Evolutionary conservation across 106 monocot genomes (phyloP).

Genomic region (Acanthochlamys bracteata): DNA sequence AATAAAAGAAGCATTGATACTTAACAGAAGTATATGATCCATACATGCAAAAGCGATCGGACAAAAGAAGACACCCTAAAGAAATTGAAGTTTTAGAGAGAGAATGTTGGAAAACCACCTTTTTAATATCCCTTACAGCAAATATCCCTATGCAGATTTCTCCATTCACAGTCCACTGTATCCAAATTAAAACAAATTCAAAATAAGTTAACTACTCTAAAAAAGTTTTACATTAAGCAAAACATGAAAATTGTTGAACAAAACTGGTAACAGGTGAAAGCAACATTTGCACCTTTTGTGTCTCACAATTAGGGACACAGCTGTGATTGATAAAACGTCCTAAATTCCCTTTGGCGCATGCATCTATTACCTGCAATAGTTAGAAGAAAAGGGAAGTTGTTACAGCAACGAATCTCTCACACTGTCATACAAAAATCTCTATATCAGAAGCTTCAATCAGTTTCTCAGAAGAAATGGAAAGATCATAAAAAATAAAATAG

Average conservation of each 20-base stretch:
- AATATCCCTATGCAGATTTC: constrained; percentile 98
- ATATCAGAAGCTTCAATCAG: not conserved
- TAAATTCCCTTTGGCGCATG: constrained; percentile 85
- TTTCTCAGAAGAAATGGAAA: not conserved
- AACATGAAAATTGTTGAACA: not conserved
- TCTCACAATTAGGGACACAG: constrained; percentile 92
- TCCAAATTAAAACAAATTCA: not conserved
- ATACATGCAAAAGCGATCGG: no score
- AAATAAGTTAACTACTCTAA: not conserved
- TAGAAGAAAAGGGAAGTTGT: not conserved
- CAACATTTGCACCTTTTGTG: constrained; percentile 66
- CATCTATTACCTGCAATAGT: constrained; percentile 85
- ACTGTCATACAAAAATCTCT: not conserved
- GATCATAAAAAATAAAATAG: not conserved
- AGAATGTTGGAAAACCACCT: constrained; percentile 37
- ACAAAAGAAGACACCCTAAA: no score
- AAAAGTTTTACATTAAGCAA: not conserved
- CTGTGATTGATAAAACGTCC: constrained; percentile 97
- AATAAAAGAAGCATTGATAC: no score
- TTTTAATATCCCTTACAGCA: constrained; percentile 74
- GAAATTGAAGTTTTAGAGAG: not conserved
- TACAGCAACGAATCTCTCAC: not conserved
- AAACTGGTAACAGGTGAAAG: not conserved
- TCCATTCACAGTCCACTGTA: constrained; percentile 99
- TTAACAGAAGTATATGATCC: no score